Evolutionary conservation across 352 stramenopile species (phyloP), one percentile per base, ranked within the genome.

Genomic region (Globisporangium cylindrosporum): DNA sequence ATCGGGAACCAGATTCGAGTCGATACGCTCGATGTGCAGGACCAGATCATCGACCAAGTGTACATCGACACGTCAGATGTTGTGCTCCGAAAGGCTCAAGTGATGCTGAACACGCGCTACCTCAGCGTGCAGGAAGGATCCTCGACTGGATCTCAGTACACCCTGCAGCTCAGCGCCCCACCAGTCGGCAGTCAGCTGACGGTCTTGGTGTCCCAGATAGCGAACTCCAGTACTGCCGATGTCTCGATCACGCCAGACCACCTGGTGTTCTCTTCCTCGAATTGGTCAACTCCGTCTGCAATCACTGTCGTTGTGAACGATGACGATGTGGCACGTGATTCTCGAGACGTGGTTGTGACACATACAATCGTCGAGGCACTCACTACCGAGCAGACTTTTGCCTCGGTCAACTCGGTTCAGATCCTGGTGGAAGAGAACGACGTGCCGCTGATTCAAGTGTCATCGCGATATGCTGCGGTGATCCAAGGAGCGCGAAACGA

Each of bases 371-470:
- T 62, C 3, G 74, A 74, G 29, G 71, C 76, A 4, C 67, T 34
- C 7, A 79, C 55, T 66, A 62, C 59, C 6, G 71, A 77, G 6
- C 62, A 55, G 8, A 80, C 77, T 0, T 91, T 90, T 60, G 68
- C 72, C 1, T 14, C 59, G 2, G 62, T 72, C 7, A 64, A 75
- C 10, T 71, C 74, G 2, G 65, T 93, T 9, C 53, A 60, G 6
- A 70, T 91, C 1, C 48, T 74, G 14, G 68, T 93, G 4, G 71
- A 74, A 56, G 84, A 91, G 25, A 72, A 90, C 53, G 79, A 89
- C 55, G 64, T 89, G 32, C 80, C 83, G 1, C 67, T 79, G 2
- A 67, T 90, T n/a, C 78, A 77, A n/a, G 58, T 90, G 20, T 91
- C 83, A 0, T 69, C 70, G 51, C 73, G 78, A 9, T 83, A 80